Percentiles rank a stretch among this genome's conserved stretches.
Evolutionary conservation across 2,329 filamentous ascomycete genomes (phyloP).

Genomic region (Nothopassalora personata): DNA sequence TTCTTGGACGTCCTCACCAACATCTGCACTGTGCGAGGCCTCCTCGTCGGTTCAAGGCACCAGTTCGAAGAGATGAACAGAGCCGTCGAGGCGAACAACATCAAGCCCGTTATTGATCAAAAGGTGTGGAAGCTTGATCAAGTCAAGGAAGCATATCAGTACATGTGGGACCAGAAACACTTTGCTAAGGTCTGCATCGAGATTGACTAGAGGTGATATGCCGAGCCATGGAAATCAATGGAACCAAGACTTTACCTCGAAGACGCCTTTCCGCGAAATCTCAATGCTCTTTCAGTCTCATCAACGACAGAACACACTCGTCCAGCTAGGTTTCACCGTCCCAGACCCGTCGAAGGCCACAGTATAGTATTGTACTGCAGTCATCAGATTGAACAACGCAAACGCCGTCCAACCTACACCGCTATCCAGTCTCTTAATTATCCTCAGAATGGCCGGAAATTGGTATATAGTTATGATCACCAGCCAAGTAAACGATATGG

Average conservation of each 20-base stretch:
- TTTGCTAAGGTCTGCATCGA: conserved; percentile 40
- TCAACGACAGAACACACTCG: not conserved
- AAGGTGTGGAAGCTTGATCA: conserved; percentile 52
- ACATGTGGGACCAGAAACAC: conserved; percentile 43
- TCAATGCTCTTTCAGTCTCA: not conserved
- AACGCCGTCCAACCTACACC: not conserved
- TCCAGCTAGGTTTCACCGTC: not conserved
- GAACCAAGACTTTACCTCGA: not conserved
- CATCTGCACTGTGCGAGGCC: conserved; percentile 53
- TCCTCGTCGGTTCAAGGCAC: conserved; percentile 52
- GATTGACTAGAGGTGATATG: conserved; percentile 28
- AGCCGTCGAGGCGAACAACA: conserved; percentile 54
- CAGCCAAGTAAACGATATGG: not conserved
- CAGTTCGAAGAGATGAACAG: conserved; percentile 57
- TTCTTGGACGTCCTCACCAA: conserved; percentile 48
- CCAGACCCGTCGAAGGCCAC: not conserved
- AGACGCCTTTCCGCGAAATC: not conserved
- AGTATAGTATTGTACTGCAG: not conserved
- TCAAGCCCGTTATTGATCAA: conserved; percentile 55
- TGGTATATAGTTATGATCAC: not conserved
- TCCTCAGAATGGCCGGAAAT: not conserved
- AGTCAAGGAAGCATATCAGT: conserved; percentile 45
- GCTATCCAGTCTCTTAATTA: not conserved
- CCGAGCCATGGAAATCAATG: not conserved
- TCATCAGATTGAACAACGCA: not conserved